Base-by-base conservation (phyloP, 768 basidiomycete species). In the Lentinula detonsa region DNA sequence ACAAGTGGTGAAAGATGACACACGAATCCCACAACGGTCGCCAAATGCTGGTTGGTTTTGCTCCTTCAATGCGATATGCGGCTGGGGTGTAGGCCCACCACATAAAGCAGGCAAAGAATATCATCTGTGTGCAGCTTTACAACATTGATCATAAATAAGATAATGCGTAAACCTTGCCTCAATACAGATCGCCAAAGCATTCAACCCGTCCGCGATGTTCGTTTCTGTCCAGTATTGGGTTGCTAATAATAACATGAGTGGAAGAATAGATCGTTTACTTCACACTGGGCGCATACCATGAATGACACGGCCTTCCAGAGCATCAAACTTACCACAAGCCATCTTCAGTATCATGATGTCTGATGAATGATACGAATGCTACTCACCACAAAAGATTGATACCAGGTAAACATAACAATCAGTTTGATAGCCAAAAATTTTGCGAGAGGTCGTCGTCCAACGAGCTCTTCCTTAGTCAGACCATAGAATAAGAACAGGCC, bases 341-440 rank as follows among this genome's bases (percentile, higher is more conserved):
- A 62, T 33, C 16, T 43, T 31, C n/a, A 49, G 31, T n/a, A 23
- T 48, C 45, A 59, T 5, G n/a, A 43, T 13, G 3, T 42, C n/a
- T 5, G 40, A 33, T 37, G n/a, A 48, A 18, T 37, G 35, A 16
- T 16, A 23, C 23, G 50, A 21, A 6, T n/a, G 56, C 3, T 28
- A 74, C 86, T 58, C 67, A 89, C 87, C 55, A 91, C 72, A 66
- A 93, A 89, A 1, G 82, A 78, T 67, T 95, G 94, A 71, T 95
- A 96, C 72, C 91, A 95, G 0, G 92, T 93, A 70, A 90, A 85
- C 84, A 93, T 86, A 48, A 93, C 89, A 52, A 93, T 89, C 34
- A 91, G 74, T 72, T 95, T 95, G 76, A 96, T 94, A 2, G 85
- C 76, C 63, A 95, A 69, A 71, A 96, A 96, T 76, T 95, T 95